Percentiles rank a stretch among this genome's conserved stretches.
Evolutionary conservation across 176 grass and related monocot species (phyloP).

Genomic region (Cymbopogon citratus): DNA sequence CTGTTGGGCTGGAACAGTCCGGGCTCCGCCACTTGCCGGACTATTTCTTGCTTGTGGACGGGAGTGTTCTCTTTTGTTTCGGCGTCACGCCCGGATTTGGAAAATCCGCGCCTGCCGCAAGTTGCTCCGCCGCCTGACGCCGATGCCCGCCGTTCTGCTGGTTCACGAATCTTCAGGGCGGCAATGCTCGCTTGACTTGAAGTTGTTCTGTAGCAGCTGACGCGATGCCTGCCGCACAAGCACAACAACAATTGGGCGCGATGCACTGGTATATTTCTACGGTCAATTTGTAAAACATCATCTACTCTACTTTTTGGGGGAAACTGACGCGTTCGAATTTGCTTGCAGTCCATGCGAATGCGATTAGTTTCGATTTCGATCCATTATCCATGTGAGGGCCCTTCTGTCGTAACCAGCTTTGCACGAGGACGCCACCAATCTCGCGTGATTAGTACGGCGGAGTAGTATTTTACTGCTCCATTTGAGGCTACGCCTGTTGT

Average conservation of each 20-base stretch:
- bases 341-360: background rate
- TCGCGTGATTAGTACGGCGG: background rate
- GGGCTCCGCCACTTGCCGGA: background rate
- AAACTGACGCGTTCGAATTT: slow-evolving; percentile 10
- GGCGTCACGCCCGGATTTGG: slow-evolving; percentile 5
- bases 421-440: background rate
- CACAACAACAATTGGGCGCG: too few relatives aligned
- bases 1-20: background rate
- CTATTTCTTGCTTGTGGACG: background rate
- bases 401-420: background rate
- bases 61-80: background rate
- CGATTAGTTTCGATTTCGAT: background rate
- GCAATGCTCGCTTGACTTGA: background rate
- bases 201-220: background rate
- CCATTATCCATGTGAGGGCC: background rate
- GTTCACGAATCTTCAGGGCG: slow-evolving; percentile 7
- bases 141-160: background rate
- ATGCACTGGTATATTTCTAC: slow-evolving; percentile 15
- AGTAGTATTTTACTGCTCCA: background rate
- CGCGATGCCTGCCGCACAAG: background rate
- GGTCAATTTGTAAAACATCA: background rate
- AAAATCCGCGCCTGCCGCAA: slow-evolving; percentile 3
- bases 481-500: too few relatives aligned
- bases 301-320: background rate
- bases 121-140: background rate